Evolutionary conservation across 768 basidiomycete genomes (phyloP), one percentile per base, ranked within the genome.

Genomic region (Omphalotus guepiniiformis): DNA sequence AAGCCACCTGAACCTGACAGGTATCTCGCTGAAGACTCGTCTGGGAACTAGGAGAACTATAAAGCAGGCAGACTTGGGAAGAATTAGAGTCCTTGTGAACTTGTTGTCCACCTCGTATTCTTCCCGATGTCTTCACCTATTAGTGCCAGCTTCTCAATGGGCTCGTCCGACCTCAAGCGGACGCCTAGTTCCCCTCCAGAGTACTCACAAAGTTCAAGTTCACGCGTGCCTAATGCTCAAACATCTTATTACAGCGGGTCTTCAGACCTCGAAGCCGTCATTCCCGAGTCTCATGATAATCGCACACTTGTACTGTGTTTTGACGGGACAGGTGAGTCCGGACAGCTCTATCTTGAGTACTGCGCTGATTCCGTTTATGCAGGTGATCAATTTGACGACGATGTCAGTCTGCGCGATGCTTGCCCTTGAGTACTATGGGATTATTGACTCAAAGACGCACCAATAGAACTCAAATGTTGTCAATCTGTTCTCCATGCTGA

Each of bases 381-480:
- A 47, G 45, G 45, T 16, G 45, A 47, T 39, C 38, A 41, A n/a
- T 39, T 48, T 15, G 47, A 39, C 21, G 37, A 41, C 11, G 47
- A 39, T 22, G 38, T 48, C 18, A 16, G 37, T 29, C 16, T 19
- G n/a, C 5, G 19, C 27, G 9, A 9, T 13, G 9, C 1, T 18
- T 46, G 23, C 3, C 6, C 16, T 35, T 19, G 8, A 28, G 28
- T 38, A 18, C 27, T 25, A 28, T 22, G 5, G n/a, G 29, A 35
- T 8, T 8, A 15, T 36, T 47, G 18, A 42, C 28, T 8, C 6
- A 9, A 15, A 2, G 3, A 22, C 6, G 19, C 6, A 4, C n/a
- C 6, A 0, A 15, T 28, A 62, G 61, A 72, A 72, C 47, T 71
- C 70, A 7, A 72, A 72, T 36, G 62, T 72, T 49, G 67, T 70